phyloP scores from a whole-genome alignment of 2,329 filamentous ascomycete genomes.

The Sclerotinia borealis region DNA sequence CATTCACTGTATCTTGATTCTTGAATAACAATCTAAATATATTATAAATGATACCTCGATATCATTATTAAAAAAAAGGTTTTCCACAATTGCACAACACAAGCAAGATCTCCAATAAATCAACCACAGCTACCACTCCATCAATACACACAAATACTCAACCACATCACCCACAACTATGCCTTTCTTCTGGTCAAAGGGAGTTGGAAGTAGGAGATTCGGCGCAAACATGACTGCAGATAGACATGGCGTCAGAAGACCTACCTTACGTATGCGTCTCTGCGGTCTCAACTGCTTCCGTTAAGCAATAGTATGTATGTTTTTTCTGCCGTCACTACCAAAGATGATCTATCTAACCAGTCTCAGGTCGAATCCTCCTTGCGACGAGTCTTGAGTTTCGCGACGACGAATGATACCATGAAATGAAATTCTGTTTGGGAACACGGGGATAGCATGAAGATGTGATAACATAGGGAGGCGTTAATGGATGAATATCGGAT shows the following conservation, averaged over 20 bases:
- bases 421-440: background rate
- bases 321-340: background rate
- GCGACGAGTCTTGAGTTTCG: background rate
- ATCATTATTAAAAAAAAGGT: background rate
- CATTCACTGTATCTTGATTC: background rate
- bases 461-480: background rate
- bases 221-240: constrained; percentile 7
- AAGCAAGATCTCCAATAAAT: background rate
- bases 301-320: background rate
- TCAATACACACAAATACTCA: background rate
- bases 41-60: background rate
- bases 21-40: background rate
- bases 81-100: background rate
- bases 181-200: constrained; percentile 4
- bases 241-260: constrained; percentile 3
- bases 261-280: constrained; percentile 2
- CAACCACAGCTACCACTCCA: background rate
- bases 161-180: background rate
- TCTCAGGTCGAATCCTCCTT: background rate
- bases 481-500: background rate
- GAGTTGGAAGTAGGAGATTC: constrained; percentile 1
- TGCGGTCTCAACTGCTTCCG: constrained; percentile 6
- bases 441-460: background rate
- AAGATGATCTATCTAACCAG: background rate
- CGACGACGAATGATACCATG: background rate